A percentile compares a stretch with the other conserved stretches of the same genome.
Conservation (phyloP, 306 rosid genomes). For the Vicia faba region DNA sequence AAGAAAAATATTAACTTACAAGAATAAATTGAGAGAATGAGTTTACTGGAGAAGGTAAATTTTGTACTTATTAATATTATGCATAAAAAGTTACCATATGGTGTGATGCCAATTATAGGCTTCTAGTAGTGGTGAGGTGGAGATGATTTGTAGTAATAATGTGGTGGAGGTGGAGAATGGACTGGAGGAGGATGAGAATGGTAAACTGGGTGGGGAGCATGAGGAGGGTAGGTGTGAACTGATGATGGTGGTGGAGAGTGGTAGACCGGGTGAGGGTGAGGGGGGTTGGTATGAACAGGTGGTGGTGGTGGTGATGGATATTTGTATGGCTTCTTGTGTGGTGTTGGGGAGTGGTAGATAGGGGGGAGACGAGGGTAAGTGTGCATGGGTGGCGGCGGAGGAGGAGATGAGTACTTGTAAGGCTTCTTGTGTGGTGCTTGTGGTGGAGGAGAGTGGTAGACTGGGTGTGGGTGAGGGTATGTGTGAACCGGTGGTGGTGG, state of each 20-base stretch:
- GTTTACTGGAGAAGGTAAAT: background rate
- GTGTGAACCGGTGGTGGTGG: constrained; percentile 45
- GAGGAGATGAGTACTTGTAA: background rate
- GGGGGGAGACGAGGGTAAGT: constrained; percentile 25
- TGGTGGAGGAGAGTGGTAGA: too few species aligned
- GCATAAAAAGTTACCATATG: constrained; percentile 34
- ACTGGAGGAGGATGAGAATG: constrained; percentile 47
- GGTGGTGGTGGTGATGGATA: constrained; percentile 30
- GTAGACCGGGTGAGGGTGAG: constrained; percentile 19
- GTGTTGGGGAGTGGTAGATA: constrained; percentile 32
- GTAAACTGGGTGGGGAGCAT: constrained; percentile 35
- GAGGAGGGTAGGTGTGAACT: constrained; percentile 7
- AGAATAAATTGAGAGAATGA: constrained; percentile 6
- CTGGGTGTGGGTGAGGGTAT: too few species aligned
- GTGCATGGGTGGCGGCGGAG: constrained; percentile 17
- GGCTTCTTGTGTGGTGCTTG: too few species aligned
- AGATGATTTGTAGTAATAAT: constrained; percentile 54
- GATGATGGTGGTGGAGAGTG: constrained; percentile 36
- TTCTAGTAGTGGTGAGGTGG: constrained; percentile 71
- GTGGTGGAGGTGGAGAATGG: constrained; percentile 59
- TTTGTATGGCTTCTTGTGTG: background rate
- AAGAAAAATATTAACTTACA: too few species aligned
- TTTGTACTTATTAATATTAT: background rate
- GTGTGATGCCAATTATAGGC: background rate
- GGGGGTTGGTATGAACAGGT: constrained; percentile 14